These are phyloP conservation scores for Helotiales sp. DNA, from an alignment of 2,329 filamentous ascomycete genomes.

Conservation along the genomic window DNA sequence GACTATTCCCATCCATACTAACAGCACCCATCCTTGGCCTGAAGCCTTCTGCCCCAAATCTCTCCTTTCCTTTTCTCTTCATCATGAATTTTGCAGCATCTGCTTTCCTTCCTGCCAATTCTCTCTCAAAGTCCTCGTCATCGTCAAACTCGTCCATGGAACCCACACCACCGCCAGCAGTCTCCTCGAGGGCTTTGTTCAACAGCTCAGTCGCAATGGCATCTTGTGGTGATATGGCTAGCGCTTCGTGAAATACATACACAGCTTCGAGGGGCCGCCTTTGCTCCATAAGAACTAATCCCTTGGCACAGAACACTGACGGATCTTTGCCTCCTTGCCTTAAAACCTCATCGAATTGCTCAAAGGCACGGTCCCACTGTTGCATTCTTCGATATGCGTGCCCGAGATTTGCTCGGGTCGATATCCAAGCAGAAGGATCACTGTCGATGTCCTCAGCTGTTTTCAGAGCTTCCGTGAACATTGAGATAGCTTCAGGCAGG, in stretches of 20 bases:
- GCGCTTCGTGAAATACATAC: constrained; percentile 78
- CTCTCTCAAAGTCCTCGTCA: constrained; percentile 55
- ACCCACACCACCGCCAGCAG: constrained; percentile 41
- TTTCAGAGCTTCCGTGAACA: constrained; percentile 76
- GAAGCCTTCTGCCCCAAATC: constrained; percentile 18
- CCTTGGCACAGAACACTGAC: constrained; percentile 78
- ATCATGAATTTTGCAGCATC: constrained; percentile 40
- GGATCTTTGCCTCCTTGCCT: constrained; percentile 79
- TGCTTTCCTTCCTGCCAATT: constrained; percentile 48
- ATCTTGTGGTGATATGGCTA: constrained; percentile 77
- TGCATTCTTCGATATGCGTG: constrained; percentile 79
- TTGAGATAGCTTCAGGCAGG: constrained; percentile 70
- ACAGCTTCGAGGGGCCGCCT: constrained; percentile 75
- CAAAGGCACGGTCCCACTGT: constrained; percentile 69
- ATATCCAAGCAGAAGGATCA: constrained; percentile 78
- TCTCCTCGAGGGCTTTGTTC: constrained; percentile 68
- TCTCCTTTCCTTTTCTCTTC: constrained; percentile 42
- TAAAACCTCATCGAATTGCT: constrained; percentile 84
- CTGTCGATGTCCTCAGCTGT: constrained; percentile 80
- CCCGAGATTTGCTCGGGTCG: constrained; percentile 83
- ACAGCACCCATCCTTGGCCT: constrained; percentile 38
- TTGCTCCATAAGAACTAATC: constrained; percentile 79
- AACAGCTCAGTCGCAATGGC: constrained; percentile 78
- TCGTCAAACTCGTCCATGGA: constrained; percentile 42
- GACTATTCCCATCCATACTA: constrained; percentile 43